Conservation (phyloP, 2,329 filamentous ascomycete genomes). For the Microdochium paspali region DNA sequence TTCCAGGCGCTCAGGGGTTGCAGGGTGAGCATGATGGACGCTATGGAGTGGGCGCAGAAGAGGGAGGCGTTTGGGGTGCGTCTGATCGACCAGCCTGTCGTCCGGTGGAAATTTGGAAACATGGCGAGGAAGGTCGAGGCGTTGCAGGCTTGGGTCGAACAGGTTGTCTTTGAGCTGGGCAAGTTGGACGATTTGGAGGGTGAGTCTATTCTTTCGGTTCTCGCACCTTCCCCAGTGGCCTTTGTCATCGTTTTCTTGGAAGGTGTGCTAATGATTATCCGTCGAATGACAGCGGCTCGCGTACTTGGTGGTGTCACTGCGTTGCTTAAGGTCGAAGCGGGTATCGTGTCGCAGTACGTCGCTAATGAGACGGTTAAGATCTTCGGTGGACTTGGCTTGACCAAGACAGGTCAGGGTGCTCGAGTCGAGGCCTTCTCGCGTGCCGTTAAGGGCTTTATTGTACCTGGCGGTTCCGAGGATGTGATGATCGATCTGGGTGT, state of each 20-base stretch:
- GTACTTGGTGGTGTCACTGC: slow-evolving; percentile 12
- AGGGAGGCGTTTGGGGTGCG: slow-evolving; percentile 9
- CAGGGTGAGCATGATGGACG: slow-evolving; percentile 39
- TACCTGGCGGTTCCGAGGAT: slow-evolving; percentile 9
- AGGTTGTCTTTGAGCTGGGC: slow-evolving; percentile 34
- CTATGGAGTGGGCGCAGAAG: slow-evolving; percentile 26
- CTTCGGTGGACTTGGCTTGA: slow-evolving; percentile 8
- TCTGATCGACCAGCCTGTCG: slow-evolving; percentile 6
- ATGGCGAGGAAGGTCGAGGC: slow-evolving; percentile 8
- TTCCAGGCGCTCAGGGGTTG: slow-evolving; percentile 44
- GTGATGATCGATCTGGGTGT: slow-evolving; percentile 9
- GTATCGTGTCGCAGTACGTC: slow-evolving; percentile 7
- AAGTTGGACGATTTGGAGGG: slow-evolving; percentile 4
- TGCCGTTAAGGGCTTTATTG: slow-evolving; percentile 8
- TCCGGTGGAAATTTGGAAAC: slow-evolving; percentile 9
- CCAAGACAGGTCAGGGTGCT: slow-evolving; percentile 8
- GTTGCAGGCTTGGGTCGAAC: slow-evolving; percentile 9
- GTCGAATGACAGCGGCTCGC: slow-evolving; percentile 1
- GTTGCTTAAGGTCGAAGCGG: slow-evolving; percentile 9
- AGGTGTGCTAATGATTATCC: neutral
- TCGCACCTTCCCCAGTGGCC: neutral
- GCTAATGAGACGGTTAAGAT: slow-evolving; percentile 8
- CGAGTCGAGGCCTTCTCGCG: slow-evolving; percentile 9
- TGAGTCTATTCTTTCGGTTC: slow-evolving; percentile 6
- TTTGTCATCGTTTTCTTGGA: neutral